Base-by-base conservation (phyloP, 352 stramenopile genomes). In the Pythium vanterpoolii region DNA sequence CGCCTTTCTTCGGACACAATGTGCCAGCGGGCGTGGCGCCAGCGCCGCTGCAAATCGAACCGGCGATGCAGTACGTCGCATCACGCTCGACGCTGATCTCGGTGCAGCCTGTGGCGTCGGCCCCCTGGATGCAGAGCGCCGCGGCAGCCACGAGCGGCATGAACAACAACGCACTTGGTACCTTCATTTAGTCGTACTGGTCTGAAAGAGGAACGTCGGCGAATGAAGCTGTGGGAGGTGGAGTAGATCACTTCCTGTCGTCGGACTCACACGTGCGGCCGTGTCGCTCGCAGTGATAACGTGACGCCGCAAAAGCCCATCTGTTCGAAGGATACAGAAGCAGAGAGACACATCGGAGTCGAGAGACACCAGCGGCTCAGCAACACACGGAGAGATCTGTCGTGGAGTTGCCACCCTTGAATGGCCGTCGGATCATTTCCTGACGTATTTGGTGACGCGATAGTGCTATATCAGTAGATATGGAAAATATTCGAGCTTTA, bases 21-120 rank as follows among this genome's bases (percentile, higher is more conserved):
- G 33, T 59, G 4, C 83, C 83, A 11, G 70, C 61, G 4, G 78
- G 75, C 24, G 46, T 57, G 14, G 67, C 56, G 30, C 76, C 77
- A 9, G 66, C 61, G 40, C 83, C 83, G 30, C 71, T 83, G 62
- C 83, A 93, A 43, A 90, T 76, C 2, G 77, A 66, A 24, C 78
- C 83, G 10, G 63, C 46, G 43, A 90, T 83, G 66, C 80, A 90
- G 65, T 89, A 90, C 18, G 83, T 90, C 26, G 80, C 83, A 56
- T 90, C 80, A 1, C 73, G 63, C 47, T 89, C 74, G 21, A 93
- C 80, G 13, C 75, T 89, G 33, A 90, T 75, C 21, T 87, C 57
- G 0, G 70, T 78, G 65, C 79, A 90, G 49, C 58, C 67, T 24
- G 56, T 49, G 27, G 62, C 44, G 38, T 54, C 34, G 1, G 47